Percentiles rank a stretch among this genome's conserved stretches.
phyloP scores from a whole-genome alignment of 2,329 filamentous ascomycete species.

The Fusarium piperis region DNA sequence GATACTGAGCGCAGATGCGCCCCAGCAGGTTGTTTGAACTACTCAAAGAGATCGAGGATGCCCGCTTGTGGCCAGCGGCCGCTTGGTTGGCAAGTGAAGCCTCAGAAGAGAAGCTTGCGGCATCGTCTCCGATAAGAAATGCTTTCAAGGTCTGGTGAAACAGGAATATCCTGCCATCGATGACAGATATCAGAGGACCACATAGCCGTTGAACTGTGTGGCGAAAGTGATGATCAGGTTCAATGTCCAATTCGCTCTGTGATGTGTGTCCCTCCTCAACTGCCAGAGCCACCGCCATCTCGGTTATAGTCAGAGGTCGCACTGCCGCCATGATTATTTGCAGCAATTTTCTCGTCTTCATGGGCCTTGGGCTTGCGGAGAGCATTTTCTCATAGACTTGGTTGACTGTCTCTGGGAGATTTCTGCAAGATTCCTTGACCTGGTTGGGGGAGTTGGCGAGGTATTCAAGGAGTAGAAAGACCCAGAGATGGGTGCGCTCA shows the following conservation, averaged over 20 bases:
- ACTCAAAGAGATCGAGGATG: background rate
- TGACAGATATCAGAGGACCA: background rate
- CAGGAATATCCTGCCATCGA: background rate
- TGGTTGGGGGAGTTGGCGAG: background rate
- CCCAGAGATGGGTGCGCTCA: background rate
- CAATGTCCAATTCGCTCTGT: background rate
- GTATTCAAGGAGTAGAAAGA: background rate
- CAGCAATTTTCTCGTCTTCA: background rate
- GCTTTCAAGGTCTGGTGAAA: background rate
- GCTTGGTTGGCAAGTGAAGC: background rate
- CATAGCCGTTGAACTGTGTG: background rate
- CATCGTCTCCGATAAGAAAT: background rate
- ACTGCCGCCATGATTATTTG: background rate
- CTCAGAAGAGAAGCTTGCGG: background rate
- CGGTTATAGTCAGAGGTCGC: background rate
- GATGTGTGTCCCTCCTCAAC: background rate
- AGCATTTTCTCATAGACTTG: background rate
- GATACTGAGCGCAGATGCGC: background rate
- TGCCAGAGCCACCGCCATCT: background rate
- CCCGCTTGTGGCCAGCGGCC: background rate
- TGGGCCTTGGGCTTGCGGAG: background rate
- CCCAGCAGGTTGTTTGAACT: background rate
- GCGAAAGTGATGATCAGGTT: background rate
- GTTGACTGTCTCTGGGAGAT: background rate
- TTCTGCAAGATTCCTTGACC: background rate